Evolutionary conservation across 768 basidiomycete genomes (phyloP), one percentile per base, ranked within the genome.

Genomic region (Phaffia australis): DNA sequence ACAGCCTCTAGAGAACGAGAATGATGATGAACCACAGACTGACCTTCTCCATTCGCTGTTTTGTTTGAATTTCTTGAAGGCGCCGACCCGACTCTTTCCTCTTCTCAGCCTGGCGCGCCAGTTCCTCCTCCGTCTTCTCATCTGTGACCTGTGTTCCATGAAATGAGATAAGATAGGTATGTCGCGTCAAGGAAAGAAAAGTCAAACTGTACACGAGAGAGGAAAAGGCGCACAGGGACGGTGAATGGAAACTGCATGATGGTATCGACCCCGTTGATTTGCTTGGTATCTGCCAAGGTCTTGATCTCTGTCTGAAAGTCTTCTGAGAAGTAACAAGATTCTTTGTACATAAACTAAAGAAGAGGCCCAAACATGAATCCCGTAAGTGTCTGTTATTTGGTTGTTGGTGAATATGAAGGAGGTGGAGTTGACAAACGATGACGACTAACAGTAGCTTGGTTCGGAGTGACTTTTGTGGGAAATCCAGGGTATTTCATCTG

Each of bases 401-500:
- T 9, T n/a, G 23, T 55, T 47, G 7, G n/a, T 18, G 25, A 15
- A 46, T 14, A 30, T n/a, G 19, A 35, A n/a, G 21, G 14, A 18
- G 3, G 27, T 42, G 46, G 14, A 30, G 21, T 25, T 57, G 56
- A 2, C 15, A 25, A 23, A 32, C 11, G 62, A 42, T 52, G 21
- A n/a, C 62, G 69, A 77, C 81, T 67, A 75, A 93, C 91, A 18
- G 82, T 86, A 5, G 90, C 83, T 72, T 97, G 94, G 0, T 79
- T 73, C 19, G 82, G 73, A 0, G 87, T 87, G 15, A 97, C 83
- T 52, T 89, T 85, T 1, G 87, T 87, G 6, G 90, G 88, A 75
- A 98, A 98, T 56, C 81, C 86, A 30, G 94, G 87, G 74, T 98
- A 95, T 76, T 98, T 99, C 47, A 98, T 82, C 74, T 97, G 93